A percentile compares a stretch with the other conserved stretches of the same genome.
Evolutionary conservation across 768 basidiomycete species (phyloP).

Genomic region (Boletus rubroflammeus): DNA sequence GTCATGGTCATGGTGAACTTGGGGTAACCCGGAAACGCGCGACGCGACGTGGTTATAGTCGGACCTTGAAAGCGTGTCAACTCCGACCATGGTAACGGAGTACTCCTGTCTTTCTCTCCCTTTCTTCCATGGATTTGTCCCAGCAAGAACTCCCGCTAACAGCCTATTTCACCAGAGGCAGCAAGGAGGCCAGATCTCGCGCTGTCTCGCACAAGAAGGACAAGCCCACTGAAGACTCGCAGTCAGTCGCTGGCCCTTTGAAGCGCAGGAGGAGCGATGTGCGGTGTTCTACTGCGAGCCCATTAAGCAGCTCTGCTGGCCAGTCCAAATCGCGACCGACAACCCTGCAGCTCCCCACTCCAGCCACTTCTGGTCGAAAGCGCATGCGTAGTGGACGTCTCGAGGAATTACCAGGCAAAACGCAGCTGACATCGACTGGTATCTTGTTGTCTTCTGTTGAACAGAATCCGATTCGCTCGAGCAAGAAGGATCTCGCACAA

Average conservation of each 20-base stretch:
- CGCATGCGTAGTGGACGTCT: not conserved
- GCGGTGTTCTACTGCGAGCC: not conserved
- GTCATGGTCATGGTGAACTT: conserved; percentile 17
- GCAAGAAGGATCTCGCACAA: conserved; percentile 3
- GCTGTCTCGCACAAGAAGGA: conserved; percentile 1
- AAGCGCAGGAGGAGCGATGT: conserved; percentile 20
- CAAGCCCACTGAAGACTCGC: not conserved
- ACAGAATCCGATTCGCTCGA: not conserved
- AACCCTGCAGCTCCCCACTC: conserved; percentile 23
- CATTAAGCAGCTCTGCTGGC: not conserved
- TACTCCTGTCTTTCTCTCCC: not conserved
- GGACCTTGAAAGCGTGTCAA: conserved; percentile 38
- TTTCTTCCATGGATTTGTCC: conserved; percentile 28
- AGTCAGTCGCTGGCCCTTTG: conserved; percentile 5
- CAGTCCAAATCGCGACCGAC: conserved; percentile 2
- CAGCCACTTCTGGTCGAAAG: conserved; percentile 19
- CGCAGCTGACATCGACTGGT: not conserved
- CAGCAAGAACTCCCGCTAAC: conserved; percentile 34
- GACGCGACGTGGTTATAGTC: conserved; percentile 23
- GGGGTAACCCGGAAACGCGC: not conserved
- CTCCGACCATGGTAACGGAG: conserved; percentile 28
- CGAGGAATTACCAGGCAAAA: not conserved
- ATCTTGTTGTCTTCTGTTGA: not conserved
- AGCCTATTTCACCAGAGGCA: conserved; percentile 20
- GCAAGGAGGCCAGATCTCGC: conserved; percentile 10